A percentile compares a stretch with the other conserved stretches of the same genome.
Evolutionary conservation across 2,329 filamentous ascomycete genomes (phyloP).

Genomic region (Fusarium chuoi): DNA sequence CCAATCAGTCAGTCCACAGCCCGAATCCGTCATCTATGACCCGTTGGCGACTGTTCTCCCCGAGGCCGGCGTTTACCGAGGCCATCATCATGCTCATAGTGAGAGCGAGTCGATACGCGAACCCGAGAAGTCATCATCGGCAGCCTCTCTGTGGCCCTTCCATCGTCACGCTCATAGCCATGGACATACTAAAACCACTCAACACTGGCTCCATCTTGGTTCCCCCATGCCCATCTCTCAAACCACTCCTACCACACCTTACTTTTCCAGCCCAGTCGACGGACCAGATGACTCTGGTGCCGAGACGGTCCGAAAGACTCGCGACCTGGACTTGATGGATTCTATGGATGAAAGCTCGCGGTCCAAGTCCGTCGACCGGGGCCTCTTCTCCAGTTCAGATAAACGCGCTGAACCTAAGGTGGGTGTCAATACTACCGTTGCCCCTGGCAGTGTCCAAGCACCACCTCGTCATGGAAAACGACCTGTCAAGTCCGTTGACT

Average conservation of each 20-base stretch:
- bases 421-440: slow-evolving; percentile 69
- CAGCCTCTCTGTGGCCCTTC: slow-evolving; percentile 43
- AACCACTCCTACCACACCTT: slow-evolving; percentile 51
- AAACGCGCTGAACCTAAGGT: slow-evolving; percentile 73
- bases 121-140: slow-evolving; percentile 41
- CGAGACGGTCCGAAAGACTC: slow-evolving; percentile 51
- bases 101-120: slow-evolving; percentile 39
- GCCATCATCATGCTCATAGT: slow-evolving; percentile 41
- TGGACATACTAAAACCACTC: slow-evolving; percentile 52
- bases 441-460: slow-evolving; percentile 66
- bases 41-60: slow-evolving; percentile 54
- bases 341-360: slow-evolving; percentile 61
- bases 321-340: slow-evolving; percentile 52
- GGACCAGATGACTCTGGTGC: slow-evolving; percentile 54
- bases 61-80: slow-evolving; percentile 40
- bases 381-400: slow-evolving; percentile 67
- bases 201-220: slow-evolving; percentile 55
- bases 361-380: slow-evolving; percentile 72
- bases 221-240: slow-evolving; percentile 41
- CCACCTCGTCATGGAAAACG: slow-evolving; percentile 57
- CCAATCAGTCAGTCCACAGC: slow-evolving; percentile 39
- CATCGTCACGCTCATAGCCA: slow-evolving; percentile 55
- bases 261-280: slow-evolving; percentile 48
- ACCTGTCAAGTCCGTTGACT: slow-evolving; percentile 58
- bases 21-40: slow-evolving; percentile 50